phyloP scores from a whole-genome alignment of 495 filamentous ascomycete species.

The Lasiosphaeria hispida region DNA sequence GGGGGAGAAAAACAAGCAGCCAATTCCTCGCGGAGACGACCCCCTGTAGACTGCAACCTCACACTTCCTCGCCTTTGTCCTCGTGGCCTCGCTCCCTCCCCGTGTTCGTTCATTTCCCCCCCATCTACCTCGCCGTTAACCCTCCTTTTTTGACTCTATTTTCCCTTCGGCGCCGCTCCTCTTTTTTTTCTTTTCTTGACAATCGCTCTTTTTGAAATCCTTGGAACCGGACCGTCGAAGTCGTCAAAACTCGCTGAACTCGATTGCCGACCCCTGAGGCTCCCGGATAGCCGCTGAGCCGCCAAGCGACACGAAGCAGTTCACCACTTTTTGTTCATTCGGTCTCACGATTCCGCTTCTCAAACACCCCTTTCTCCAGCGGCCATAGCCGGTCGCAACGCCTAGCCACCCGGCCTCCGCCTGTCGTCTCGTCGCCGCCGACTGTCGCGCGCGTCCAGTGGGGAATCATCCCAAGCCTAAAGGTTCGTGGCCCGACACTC shows the following conservation, averaged over 20 bases:
- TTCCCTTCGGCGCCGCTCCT: not conserved
- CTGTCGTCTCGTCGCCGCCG: conserved; percentile 11
- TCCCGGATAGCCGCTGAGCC: too few species aligned
- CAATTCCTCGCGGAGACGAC: too few species aligned
- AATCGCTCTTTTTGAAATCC: too few species aligned
- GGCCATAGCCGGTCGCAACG: conserved; percentile 8
- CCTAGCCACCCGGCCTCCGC: conserved; percentile 4
- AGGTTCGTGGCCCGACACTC: conserved; percentile 17
- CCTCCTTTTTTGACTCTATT: not conserved
- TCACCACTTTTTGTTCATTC: conserved; percentile 21
- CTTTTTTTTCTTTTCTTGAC: not conserved
- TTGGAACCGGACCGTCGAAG: too few species aligned
- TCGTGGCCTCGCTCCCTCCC: too few species aligned
- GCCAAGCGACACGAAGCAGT: too few species aligned
- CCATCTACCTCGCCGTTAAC: not conserved
- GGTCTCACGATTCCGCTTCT: conserved; percentile 20
- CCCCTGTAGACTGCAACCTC: too few species aligned
- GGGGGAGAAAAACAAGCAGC: too few species aligned
- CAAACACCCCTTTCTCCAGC: conserved; percentile 25
- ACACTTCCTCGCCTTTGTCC: too few species aligned
- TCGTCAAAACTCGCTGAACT: too few species aligned
- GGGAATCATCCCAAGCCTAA: conserved; percentile 5
- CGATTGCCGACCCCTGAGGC: too few species aligned
- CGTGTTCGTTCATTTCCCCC: not conserved
- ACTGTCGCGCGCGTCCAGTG: conserved; percentile 9